Conservation (phyloP, 2,329 filamentous ascomycete genomes). For the Diaporthe batatas region DNA sequence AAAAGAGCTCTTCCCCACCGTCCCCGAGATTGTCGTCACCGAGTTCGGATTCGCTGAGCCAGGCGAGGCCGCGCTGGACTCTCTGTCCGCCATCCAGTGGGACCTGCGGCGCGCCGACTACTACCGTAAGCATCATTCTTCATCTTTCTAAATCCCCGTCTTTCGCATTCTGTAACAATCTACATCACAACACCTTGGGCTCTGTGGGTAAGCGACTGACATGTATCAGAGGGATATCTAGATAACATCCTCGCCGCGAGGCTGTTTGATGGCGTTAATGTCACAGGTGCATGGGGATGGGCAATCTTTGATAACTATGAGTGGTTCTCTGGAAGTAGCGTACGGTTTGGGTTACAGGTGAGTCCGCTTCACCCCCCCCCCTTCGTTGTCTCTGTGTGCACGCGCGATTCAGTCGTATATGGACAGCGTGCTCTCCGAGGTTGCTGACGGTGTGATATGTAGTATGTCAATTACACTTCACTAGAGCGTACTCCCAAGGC, state of each 20-base stretch:
- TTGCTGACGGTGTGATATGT: neutral
- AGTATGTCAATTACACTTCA: conserved; percentile 34
- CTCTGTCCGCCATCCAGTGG: conserved; percentile 17
- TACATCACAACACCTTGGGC: neutral
- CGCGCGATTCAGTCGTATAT: neutral
- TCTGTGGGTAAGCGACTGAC: neutral
- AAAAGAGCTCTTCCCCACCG: conserved; percentile 24
- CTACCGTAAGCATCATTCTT: neutral
- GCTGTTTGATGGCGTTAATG: conserved; percentile 32
- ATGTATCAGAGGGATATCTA: conserved; percentile 8
- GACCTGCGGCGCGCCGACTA: conserved; percentile 34
- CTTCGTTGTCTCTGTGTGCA: neutral
- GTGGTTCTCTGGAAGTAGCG: conserved; percentile 29
- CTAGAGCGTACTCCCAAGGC: conserved; percentile 29
- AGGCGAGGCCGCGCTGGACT: neutral
- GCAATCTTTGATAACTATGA: conserved; percentile 34
- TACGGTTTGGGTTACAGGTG: conserved; percentile 34
- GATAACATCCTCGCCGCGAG: conserved; percentile 21
- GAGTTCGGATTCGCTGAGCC: conserved; percentile 35
- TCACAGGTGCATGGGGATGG: conserved; percentile 32
- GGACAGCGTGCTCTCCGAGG: neutral
- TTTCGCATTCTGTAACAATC: neutral
- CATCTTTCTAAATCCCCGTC: neutral
- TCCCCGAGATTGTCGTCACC: conserved; percentile 28
- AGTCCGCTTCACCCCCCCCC: neutral